Evolutionary conservation across 192 early-diverging fungal species (phyloP).

Genomic region (Paraglomus occultum): DNA sequence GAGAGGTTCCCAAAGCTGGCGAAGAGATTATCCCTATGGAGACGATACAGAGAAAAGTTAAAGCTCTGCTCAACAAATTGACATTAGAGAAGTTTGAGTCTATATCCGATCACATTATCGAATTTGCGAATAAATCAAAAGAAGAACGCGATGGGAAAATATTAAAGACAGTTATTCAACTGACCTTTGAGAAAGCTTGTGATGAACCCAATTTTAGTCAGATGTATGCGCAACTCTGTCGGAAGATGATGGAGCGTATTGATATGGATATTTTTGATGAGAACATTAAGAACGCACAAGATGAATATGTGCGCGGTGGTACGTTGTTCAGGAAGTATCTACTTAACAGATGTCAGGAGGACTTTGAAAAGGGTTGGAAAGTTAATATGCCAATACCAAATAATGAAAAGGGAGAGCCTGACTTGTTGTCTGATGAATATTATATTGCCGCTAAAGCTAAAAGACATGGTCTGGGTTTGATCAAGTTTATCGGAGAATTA

Average conservation of each 20-base stretch:
- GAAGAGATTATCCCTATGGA: constrained; percentile 53
- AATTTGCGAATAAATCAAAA: constrained; percentile 68
- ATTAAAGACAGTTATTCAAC: constrained; percentile 77
- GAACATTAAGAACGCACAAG: constrained; percentile 57
- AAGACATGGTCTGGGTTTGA: constrained; percentile 91
- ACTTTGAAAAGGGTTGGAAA: constrained; percentile 91
- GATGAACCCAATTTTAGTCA: constrained; percentile 89
- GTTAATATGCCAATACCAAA: constrained; percentile 63
- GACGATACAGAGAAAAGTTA: constrained; percentile 73
- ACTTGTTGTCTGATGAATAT: constrained; percentile 77
- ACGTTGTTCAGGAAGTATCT: constrained; percentile 88
- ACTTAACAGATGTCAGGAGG: constrained; percentile 92
- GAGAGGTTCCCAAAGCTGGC: constrained; percentile 40
- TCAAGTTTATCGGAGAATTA: constrained; percentile 93
- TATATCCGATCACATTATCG: constrained; percentile 80
- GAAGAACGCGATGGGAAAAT: constrained; percentile 68
- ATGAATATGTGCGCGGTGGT: constrained; percentile 52
- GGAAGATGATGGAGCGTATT: constrained; percentile 69
- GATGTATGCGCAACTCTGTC: constrained; percentile 90
- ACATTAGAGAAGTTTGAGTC: constrained; percentile 92
- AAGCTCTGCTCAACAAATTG: constrained; percentile 94
- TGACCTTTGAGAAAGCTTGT: constrained; percentile 93
- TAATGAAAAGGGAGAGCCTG: constrained; percentile 57
- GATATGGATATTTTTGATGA: constrained; percentile 57
- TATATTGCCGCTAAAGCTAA: constrained; percentile 89